phyloP scores from a whole-genome alignment of 2,329 filamentous ascomycete species.

The Penicillium sp. region DNA sequence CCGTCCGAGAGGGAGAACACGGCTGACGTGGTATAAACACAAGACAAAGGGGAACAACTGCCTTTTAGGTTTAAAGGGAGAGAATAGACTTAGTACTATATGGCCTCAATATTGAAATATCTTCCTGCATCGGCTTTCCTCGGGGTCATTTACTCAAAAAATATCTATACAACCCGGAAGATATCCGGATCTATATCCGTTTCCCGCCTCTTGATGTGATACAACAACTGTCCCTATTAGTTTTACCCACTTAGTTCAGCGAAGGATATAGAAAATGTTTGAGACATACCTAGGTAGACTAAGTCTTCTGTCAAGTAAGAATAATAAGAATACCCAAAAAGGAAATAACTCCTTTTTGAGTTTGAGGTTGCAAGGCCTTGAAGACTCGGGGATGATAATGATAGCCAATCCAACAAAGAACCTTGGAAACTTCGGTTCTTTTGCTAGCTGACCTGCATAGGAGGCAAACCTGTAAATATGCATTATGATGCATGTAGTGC shows the following conservation, averaged over 20 bases:
- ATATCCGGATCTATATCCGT: constrained; percentile 20
- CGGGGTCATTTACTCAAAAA: constrained; percentile 11
- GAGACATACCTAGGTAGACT: too few relatives aligned
- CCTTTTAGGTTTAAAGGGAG: background rate
- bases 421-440: background rate
- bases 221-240: background rate
- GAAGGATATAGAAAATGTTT: background rate
- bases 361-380: background rate
- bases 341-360: background rate
- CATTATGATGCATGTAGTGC: background rate
- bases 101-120: background rate
- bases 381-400: background rate
- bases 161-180: constrained; percentile 23
- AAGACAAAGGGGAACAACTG: background rate
- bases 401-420: background rate
- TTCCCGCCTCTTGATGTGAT: background rate
- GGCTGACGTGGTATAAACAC: background rate
- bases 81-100: background rate
- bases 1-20: background rate
- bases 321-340: background rate
- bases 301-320: background rate
- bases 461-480: background rate
- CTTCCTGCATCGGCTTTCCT: constrained; percentile 12
- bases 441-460: background rate
- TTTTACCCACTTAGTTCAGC: background rate